A percentile compares a stretch with the other conserved stretches of the same genome.
Evolutionary conservation across 306 rosid genomes (phyloP).

Genomic region (Lathyrus aphaca): DNA sequence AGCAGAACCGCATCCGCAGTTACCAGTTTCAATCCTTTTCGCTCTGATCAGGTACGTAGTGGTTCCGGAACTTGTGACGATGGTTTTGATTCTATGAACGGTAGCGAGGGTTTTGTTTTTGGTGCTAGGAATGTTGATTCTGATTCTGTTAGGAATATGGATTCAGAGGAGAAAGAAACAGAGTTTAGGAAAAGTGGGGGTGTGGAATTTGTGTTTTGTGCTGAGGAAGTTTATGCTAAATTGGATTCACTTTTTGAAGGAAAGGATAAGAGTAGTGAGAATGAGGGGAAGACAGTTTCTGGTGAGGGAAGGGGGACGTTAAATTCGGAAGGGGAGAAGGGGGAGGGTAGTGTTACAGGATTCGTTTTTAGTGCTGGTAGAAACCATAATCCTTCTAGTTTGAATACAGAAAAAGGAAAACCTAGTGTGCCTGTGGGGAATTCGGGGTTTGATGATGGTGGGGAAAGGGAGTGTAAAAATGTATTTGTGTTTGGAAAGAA

Average conservation of each 20-base stretch:
- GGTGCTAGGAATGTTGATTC: constrained; percentile 36
- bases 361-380: constrained; percentile 48
- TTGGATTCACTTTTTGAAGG: constrained; percentile 28
- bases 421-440: constrained; percentile 31
- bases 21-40: constrained; percentile 52
- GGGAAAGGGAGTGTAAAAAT: constrained; percentile 34
- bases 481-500: constrained; percentile 31
- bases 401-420: constrained; percentile 36
- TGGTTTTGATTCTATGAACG: background rate
- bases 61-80: constrained; percentile 29
- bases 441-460: constrained; percentile 24
- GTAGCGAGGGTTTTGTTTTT: constrained; percentile 47
- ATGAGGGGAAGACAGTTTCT: constrained; percentile 23
- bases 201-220: constrained; percentile 51
- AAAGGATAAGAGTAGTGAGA: constrained; percentile 11
- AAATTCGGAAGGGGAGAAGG: constrained; percentile 28
- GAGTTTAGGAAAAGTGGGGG: constrained; percentile 35
- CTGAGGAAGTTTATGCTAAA: constrained; percentile 34
- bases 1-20: constrained; percentile 34
- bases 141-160: constrained; percentile 40
- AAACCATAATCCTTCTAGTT: constrained; percentile 37
- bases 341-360: constrained; percentile 19
- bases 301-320: constrained; percentile 35
- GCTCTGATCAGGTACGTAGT: constrained; percentile 45
- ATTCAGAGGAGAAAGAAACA: constrained; percentile 33